These are phyloP conservation scores for Tuber melanosporum DNA, from an alignment of 495 filamentous ascomycete genomes.

Conservation along the genomic window DNA sequence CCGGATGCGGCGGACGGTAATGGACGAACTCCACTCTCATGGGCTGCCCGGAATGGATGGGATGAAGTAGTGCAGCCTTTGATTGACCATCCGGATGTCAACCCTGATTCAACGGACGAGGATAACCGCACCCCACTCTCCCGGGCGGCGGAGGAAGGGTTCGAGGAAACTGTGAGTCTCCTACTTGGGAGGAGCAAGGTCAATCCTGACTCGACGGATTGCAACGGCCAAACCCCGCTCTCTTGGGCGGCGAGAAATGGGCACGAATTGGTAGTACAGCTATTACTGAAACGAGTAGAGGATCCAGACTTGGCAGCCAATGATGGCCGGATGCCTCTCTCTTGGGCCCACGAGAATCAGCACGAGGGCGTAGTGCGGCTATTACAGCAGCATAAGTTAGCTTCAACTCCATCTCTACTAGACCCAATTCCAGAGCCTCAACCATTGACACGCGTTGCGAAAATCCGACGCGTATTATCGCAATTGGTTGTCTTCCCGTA, in stretches of 20 bases:
- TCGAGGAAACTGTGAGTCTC: constrained; percentile 12
- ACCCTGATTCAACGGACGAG: constrained; percentile 7
- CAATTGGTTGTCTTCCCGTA: background rate
- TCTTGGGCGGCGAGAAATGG: constrained; percentile 23
- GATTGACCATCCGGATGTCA: constrained; percentile 17
- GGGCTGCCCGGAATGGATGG: constrained; percentile 24
- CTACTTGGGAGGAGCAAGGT: background rate
- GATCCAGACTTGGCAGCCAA: no score
- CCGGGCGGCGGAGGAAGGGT: constrained; percentile 22
- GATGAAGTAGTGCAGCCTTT: constrained; percentile 31
- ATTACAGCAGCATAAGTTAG: background rate
- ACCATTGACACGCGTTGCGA: no score
- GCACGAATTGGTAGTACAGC: constrained; percentile 22
- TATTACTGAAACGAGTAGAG: constrained; percentile 15
- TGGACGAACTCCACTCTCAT: constrained; percentile 17
- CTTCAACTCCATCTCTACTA: no score
- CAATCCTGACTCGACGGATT: constrained; percentile 21
- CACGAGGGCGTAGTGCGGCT: constrained; percentile 6
- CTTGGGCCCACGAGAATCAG: constrained; percentile 20
- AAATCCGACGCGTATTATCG: background rate
- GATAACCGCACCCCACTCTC: constrained; percentile 10
- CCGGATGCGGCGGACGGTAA: background rate
- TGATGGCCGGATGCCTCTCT: constrained; percentile 5
- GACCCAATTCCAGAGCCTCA: no score
- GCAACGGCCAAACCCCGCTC: constrained; percentile 23